Base-by-base conservation (phyloP, 257 asterid genomes). In the Solanum rostratum region DNA sequence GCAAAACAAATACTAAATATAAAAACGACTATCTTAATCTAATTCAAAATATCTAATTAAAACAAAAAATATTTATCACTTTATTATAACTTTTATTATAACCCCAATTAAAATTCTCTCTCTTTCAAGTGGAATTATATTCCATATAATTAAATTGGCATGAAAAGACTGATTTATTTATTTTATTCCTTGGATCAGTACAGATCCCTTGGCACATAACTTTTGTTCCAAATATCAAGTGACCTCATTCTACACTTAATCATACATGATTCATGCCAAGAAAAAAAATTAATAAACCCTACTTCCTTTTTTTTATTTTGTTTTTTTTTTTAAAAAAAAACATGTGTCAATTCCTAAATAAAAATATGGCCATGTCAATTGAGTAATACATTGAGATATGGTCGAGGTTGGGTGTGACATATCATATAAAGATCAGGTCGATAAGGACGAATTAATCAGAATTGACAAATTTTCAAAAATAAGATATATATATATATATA, bases 161-260 rank as follows among this genome's bases (percentile, higher is more conserved):
- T 29, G 89, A 86, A 78, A 88, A 85, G 89, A 80, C 87, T 80
- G 50, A 84, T n/a, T n/a, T 80, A 80, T 39, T 16, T 15, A 5
- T 87, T 70, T 45, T 60, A 63, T 55, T 1, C 33, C 33, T 54
- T 83, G 74, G 45, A 19, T 86, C 86, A 71, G 86, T 81, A 63
- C 92, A 90, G 87, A 46, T 85, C 91, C 94, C 92, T 83, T 90
- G 81, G 88, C 88, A 65, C 84, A 88, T 70, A 85, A 87, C 68
- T 53, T 63, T 83, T n/a, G 16, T 78, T 27, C 19, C 59, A 29
- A 83, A 14, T 53, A 30, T 45, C 62, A 79, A 84, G 66, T 86
- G 83, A 80, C 54, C 33, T 80, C 37, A 7, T 22, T 33, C 6
- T 20, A 80, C 12, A 55, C 33, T 3, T 37, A 59, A 73, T 39